phyloP scores from a whole-genome alignment of 176 grass and related monocot genomes.

The Carex littledalei region DNA sequence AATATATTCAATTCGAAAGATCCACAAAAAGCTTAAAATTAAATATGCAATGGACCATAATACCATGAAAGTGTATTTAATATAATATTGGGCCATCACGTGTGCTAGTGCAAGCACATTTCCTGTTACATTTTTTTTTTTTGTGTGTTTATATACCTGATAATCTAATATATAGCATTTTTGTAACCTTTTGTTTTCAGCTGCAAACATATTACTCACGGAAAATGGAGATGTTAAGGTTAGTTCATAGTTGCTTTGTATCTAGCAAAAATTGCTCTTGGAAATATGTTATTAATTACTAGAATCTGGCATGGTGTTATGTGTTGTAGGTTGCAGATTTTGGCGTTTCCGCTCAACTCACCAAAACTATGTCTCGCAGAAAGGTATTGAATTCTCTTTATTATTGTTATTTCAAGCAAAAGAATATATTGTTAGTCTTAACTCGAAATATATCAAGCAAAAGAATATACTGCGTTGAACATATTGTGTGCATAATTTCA shows the following conservation, averaged over 20 bases:
- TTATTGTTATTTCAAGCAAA: not conserved
- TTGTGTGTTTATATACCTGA: not conserved
- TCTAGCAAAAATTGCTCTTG: not conserved
- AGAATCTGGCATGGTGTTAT: slow-evolving; percentile 8
- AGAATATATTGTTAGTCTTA: too few species aligned
- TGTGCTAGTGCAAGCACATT: not conserved
- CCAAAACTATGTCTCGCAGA: slow-evolving; percentile 99
- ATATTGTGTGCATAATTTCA: not conserved
- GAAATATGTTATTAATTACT: slow-evolving; percentile 4
- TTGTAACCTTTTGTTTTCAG: slow-evolving; percentile 52
- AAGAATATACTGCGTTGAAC: too few species aligned
- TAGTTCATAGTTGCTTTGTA: slow-evolving; percentile 26
- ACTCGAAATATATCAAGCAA: too few species aligned
- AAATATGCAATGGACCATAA: not conserved
- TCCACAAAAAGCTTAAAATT: not conserved
- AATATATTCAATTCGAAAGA: not conserved
- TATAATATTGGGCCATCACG: not conserved
- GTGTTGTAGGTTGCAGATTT: slow-evolving; percentile 85
- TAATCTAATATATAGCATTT: slow-evolving; percentile 11
- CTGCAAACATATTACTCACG: slow-evolving; percentile 94
- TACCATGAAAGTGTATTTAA: not conserved
- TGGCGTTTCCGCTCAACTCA: slow-evolving; percentile 96
- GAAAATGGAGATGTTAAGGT: slow-evolving; percentile 99
- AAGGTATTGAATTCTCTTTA: slow-evolving; percentile 53
- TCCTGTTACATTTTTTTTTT: not conserved